phyloP scores from a whole-genome alignment of 495 filamentous ascomycete species.

The Trichoderma parareesei region DNA sequence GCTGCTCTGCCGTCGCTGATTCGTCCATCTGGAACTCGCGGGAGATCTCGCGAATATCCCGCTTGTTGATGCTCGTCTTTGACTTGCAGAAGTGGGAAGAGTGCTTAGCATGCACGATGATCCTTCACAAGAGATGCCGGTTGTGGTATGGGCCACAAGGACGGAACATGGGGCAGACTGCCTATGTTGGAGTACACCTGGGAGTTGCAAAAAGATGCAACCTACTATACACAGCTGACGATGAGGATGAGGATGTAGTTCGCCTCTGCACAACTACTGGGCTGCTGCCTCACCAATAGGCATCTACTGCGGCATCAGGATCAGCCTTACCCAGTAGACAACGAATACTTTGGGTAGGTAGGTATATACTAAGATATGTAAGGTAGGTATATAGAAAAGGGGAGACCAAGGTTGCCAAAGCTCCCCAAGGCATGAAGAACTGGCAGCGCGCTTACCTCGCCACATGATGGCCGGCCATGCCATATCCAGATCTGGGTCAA shows the following conservation, averaged over 20 bases:
- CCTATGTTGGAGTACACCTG: too few species aligned
- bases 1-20: neutral
- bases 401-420: neutral
- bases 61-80: neutral
- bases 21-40: neutral
- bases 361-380: neutral
- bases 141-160: too few species aligned
- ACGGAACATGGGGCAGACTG: too few species aligned
- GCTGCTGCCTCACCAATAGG: too few species aligned
- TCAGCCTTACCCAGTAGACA: too few species aligned
- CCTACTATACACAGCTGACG: too few species aligned
- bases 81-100: neutral
- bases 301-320: too few species aligned
- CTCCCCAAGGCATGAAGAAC: neutral
- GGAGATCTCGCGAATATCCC: neutral
- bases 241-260: too few species aligned
- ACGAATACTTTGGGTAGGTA: too few species aligned
- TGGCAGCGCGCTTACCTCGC: neutral
- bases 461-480: constrained; percentile 1
- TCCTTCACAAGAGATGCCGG: too few species aligned
- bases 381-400: neutral
- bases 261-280: too few species aligned
- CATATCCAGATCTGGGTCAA: neutral
- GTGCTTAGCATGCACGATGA: neutral
- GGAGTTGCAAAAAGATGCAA: too few species aligned